Evolutionary conservation across 1,284 basidiomycete species (phyloP), one percentile per base, ranked within the genome.

Genomic region (Pseudozyma pruni): DNA sequence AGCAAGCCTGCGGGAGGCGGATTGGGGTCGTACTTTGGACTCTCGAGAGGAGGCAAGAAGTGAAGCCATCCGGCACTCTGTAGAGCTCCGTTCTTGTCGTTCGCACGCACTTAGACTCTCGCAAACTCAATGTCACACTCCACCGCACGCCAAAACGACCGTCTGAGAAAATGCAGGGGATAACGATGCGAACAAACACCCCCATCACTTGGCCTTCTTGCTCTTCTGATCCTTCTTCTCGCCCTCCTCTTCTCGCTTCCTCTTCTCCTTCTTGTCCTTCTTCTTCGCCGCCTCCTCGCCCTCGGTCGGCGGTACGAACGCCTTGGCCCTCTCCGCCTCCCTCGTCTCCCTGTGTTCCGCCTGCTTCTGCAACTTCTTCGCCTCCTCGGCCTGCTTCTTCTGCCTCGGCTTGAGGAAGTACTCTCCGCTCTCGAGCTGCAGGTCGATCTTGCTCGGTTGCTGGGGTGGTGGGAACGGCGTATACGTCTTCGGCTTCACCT

Each of bases 391-490:
- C 19, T 87, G 90, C 90, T 83, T 91, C 86, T 83, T 88, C 89
- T 80, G 89, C 84, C 81, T 86, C 85, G 67, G 86, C 86, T 23
- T 86, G 85, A 75, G 90, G 89, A 51, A 87, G 85, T 22, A 87
- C 87, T 84, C 66, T 27, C 95, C 95, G 5, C 90, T 91, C 82
- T 97, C 94, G 73, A 98, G 86, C 86, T 98, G 91, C 53, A 94
- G 83, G 83, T 99, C 95, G 80, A 98, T 86, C 90, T 98, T 98
- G 78, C 93, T 89, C 33, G 93, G 94, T 72, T 89, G 87, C 79
- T 96, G 96, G 6, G 94, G 86, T 23, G 96, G 96, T 29, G 96
- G 96, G 89, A 98, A 99, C 3, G 96, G 96, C 13, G 96, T 99
- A 83, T 98, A 99, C n/a, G 90, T 87, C 84, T 98, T 98, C 88